These are phyloP conservation scores for Davidsoniella virescens DNA, from an alignment of 2,329 filamentous ascomycete species.

Conservation along the genomic window DNA sequence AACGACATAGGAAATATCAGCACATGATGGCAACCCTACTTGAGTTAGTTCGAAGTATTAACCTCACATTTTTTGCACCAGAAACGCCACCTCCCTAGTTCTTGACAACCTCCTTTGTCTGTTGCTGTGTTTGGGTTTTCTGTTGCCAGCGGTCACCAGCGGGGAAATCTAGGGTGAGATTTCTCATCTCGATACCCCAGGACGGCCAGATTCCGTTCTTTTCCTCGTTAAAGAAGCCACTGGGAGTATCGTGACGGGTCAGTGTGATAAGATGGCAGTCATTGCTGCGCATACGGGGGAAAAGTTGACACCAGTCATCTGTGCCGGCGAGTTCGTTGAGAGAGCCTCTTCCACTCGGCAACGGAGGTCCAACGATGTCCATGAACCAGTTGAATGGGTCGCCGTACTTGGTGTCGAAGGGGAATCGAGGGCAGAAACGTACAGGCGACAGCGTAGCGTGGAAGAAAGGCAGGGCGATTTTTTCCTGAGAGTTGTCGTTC, in stretches of 20 bases:
- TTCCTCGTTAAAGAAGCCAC: constrained; percentile 12
- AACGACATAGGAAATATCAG: not conserved
- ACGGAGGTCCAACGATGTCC: constrained; percentile 31
- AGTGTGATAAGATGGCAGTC: not conserved
- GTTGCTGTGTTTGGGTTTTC: not conserved
- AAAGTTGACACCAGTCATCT: constrained; percentile 27
- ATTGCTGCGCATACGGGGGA: constrained; percentile 15
- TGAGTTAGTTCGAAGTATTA: not conserved
- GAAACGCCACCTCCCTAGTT: not conserved
- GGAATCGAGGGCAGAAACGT: constrained; percentile 27
- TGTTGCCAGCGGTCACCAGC: not conserved
- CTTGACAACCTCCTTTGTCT: not conserved
- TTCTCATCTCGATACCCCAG: not conserved
- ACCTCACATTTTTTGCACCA: too few relatives aligned
- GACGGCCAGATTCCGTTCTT: constrained; percentile 1
- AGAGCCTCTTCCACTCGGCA: constrained; percentile 25
- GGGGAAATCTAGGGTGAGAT: constrained; percentile 2
- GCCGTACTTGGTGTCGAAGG: constrained; percentile 24
- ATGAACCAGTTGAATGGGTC: constrained; percentile 27
- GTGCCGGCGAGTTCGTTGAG: constrained; percentile 30
- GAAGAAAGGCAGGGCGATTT: constrained; percentile 27
- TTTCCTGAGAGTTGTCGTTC: constrained; percentile 18
- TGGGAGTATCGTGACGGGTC: not conserved
- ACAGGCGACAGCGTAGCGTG: constrained; percentile 28
- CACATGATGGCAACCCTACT: not conserved